These are phyloP conservation scores for Chaetomium cochliodes DNA, from an alignment of 495 filamentous ascomycete genomes.

Conservation along the genomic window DNA sequence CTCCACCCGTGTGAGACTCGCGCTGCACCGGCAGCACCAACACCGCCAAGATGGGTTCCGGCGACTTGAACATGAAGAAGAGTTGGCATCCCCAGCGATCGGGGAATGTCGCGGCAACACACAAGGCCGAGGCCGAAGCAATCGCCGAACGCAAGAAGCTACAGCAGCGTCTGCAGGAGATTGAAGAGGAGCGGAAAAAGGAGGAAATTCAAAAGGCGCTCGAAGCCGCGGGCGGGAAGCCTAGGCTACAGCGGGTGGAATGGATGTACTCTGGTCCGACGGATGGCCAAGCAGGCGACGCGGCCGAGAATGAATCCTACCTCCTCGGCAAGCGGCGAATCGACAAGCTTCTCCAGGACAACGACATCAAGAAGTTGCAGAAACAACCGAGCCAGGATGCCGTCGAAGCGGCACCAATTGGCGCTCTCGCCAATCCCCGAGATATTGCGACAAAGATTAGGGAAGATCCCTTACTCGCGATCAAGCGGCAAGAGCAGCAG, in stretches of 20 bases:
- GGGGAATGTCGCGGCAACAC: slow-evolving; percentile 39
- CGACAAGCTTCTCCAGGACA: slow-evolving; percentile 82
- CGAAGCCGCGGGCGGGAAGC: slow-evolving; percentile 80
- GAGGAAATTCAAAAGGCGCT: slow-evolving; percentile 89
- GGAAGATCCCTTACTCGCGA: slow-evolving; percentile 85
- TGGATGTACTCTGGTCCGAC: slow-evolving; percentile 97
- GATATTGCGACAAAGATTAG: slow-evolving; percentile 82
- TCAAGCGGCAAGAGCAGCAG: slow-evolving; percentile 89
- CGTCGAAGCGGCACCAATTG: slow-evolving; percentile 57
- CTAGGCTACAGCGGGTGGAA: slow-evolving; percentile 75
- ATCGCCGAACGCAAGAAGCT: slow-evolving; percentile 91
- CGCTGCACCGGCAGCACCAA: slow-evolving; percentile 25
- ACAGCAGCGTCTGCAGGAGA: slow-evolving; percentile 80
- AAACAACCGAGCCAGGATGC: slow-evolving; percentile 71
- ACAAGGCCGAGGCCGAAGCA: slow-evolving; percentile 72
- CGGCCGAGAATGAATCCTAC: slow-evolving; percentile 92
- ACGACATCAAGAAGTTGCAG: slow-evolving; percentile 73
- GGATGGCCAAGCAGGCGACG: slow-evolving; percentile 72
- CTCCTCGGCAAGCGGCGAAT: slow-evolving; percentile 88
- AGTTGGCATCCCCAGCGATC: slow-evolving; percentile 71
- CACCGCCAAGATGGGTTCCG: slow-evolving; percentile 66
- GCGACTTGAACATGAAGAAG: slow-evolving; percentile 95
- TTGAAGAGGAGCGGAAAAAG: slow-evolving; percentile 88
- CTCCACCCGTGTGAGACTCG: not conserved
- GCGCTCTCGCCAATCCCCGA: slow-evolving; percentile 58